Conservation (phyloP, 192 early-diverging fungal species). For the Coemansia sp. region DNA sequence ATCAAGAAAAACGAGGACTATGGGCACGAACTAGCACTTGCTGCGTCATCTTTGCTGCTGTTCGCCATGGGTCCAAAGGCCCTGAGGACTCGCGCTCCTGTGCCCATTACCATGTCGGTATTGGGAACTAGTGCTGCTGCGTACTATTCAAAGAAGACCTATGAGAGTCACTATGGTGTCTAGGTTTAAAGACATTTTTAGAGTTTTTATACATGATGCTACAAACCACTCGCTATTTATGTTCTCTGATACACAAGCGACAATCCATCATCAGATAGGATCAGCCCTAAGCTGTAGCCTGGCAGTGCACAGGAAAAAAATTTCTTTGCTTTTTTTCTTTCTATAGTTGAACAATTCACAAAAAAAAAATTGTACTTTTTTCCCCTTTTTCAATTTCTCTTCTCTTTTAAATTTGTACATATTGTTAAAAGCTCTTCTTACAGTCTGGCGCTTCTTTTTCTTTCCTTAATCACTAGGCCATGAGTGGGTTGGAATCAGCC, state of each 20-base stretch:
- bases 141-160: slow-evolving; percentile 45
- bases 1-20: slow-evolving; percentile 42
- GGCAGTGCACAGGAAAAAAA: not conserved
- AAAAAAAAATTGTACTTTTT: not conserved
- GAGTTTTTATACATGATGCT: too few species aligned
- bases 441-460: not conserved
- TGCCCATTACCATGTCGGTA: slow-evolving; percentile 32
- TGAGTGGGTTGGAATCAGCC: not conserved
- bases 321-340: not conserved
- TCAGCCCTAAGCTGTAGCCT: too few species aligned
- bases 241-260: too few species aligned
- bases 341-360: not conserved
- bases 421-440: not conserved
- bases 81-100: slow-evolving; percentile 34
- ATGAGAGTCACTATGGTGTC: slow-evolving; percentile 45
- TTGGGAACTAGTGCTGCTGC: slow-evolving; percentile 40
- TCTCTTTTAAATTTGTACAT: not conserved
- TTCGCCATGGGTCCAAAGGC: slow-evolving; percentile 51
- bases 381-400: not conserved
- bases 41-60: slow-evolving; percentile 36
- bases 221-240: too few species aligned
- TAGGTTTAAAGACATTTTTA: slow-evolving; percentile 3
- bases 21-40: slow-evolving; percentile 45
- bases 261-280: too few species aligned
- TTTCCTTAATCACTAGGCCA: not conserved